phyloP scores from a whole-genome alignment of 306 rosid species.

The Erythrophleum fordii region DNA sequence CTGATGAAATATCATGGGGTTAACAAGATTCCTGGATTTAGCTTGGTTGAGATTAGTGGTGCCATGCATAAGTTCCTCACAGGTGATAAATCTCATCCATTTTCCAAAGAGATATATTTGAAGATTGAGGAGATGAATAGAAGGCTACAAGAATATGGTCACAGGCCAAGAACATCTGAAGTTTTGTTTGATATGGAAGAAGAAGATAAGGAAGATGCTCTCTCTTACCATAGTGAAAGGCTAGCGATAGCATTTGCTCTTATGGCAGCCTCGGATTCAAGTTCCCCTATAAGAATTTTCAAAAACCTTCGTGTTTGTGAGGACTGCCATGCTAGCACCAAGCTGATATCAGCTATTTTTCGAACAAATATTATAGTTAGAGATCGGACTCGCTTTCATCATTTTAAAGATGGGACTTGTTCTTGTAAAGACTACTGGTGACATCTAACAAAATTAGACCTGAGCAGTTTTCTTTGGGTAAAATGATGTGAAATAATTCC shows the following conservation, averaged over 20 bases:
- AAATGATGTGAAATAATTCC: background rate
- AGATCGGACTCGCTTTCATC: conserved; percentile 54
- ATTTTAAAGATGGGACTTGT: conserved; percentile 51
- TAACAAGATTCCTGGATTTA: conserved; percentile 55
- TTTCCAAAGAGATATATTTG: conserved; percentile 45
- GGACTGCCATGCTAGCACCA: conserved; percentile 46
- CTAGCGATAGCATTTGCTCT: conserved; percentile 57
- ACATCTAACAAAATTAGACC: conserved; percentile 19
- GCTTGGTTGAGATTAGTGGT: conserved; percentile 53
- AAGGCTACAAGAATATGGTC: conserved; percentile 46
- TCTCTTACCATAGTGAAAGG: conserved; percentile 56
- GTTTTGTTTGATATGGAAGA: conserved; percentile 56
- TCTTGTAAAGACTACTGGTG: conserved; percentile 52
- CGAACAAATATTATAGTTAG: conserved; percentile 47
- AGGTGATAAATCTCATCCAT: conserved; percentile 51
- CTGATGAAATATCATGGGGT: conserved; percentile 50
- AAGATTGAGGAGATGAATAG: conserved; percentile 48
- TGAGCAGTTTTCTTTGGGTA: background rate
- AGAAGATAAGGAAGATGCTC: conserved; percentile 52
- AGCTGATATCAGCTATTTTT: conserved; percentile 45
- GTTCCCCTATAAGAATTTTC: conserved; percentile 43
- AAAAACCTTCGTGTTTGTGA: conserved; percentile 53
- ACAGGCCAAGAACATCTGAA: conserved; percentile 48
- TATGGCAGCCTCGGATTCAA: conserved; percentile 35
- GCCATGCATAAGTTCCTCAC: conserved; percentile 56